Percentiles rank a stretch among this genome's conserved stretches.
Evolutionary conservation across 73 alveolate species (phyloP).

Genomic region (Symbiodinium natans): DNA sequence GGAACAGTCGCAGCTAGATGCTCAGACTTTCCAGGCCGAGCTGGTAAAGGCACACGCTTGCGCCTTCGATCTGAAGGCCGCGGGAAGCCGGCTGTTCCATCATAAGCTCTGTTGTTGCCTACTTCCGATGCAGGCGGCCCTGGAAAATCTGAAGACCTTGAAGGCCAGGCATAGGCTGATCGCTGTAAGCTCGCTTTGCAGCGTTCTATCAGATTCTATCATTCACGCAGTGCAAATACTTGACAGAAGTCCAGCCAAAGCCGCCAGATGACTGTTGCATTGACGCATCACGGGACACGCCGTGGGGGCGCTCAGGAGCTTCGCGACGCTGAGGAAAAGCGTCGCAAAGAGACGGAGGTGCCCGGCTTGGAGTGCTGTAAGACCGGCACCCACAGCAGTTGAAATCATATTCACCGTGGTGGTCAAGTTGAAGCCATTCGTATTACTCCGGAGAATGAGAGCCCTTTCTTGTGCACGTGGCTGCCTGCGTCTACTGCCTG

Average conservation of each 20-base stretch:
- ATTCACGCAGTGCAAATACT: too few relatives aligned
- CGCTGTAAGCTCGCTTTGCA: too few relatives aligned
- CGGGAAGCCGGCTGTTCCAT: neutral
- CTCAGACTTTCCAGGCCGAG: slow-evolving; percentile 37
- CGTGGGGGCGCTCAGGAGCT: slow-evolving; percentile 4
- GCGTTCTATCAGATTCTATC: too few relatives aligned
- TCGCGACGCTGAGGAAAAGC: slow-evolving; percentile 19
- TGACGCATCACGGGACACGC: neutral
- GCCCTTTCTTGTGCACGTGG: too few relatives aligned
- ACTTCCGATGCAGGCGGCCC: slow-evolving; percentile 67
- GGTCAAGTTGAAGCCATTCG: too few relatives aligned
- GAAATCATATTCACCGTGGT: too few relatives aligned
- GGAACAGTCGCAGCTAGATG: too few relatives aligned
- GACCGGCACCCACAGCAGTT: too few relatives aligned
- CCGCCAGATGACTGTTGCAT: neutral
- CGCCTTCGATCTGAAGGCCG: slow-evolving; percentile 72
- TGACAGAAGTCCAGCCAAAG: too few relatives aligned
- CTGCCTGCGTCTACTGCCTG: too few relatives aligned
- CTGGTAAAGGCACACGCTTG: slow-evolving; percentile 56
- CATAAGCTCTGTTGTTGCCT: neutral
- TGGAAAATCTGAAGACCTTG: slow-evolving; percentile 53
- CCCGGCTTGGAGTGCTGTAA: neutral
- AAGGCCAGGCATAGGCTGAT: neutral
- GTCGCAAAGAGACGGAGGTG: slow-evolving; percentile 26
- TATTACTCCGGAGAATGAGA: too few relatives aligned